Base-by-base conservation (phyloP, 2,329 filamentous ascomycete genomes). In the Penicillium expansum region DNA sequence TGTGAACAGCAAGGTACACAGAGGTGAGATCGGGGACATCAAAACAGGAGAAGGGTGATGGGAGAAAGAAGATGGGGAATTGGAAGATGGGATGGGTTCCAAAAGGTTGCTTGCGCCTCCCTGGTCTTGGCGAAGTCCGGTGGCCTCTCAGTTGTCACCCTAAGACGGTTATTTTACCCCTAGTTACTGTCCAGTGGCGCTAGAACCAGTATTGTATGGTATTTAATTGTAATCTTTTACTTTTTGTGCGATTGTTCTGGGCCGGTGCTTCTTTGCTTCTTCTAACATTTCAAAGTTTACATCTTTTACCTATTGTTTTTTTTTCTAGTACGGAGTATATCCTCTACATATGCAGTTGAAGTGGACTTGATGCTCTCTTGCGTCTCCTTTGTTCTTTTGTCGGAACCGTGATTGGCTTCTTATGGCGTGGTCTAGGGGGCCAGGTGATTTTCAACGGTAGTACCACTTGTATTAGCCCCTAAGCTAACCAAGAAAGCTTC, bases 21-120 rank as follows among this genome's bases (percentile, higher is more conserved):
- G 60, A 37, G 39, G 47, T 54, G 58, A 61, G 53, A 64, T 67
- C 52, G 62, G 62, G 67, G 52, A 65, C 71, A 72, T 73, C 62
- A 68, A 71, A 68, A 71, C 64, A 52, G 48, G 38, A 33, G 22
- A 30, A 47, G 58, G 55, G 45, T 52, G 54, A 56, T 57, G 51
- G 53, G 55, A 63, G 69, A 55, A 60, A 65, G 45, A 67, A 66
- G 63, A 52, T 57, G 56, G 58, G 62, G 45, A 55, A 52, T 48
- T 55, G 54, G 49, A 56, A 57, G 57, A 58, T 41, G 57, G 50
- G 64, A 67, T 67, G 69, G 67, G 59, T 58, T 59, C 68, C 68
- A 63, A 67, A 67, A 65, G 67, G 59, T 58, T 60, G 69, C 69
- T 65, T 63, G 51, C 57, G 58, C 54, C 48, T 58, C 49, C 59